phyloP scores from a whole-genome alignment of 352 stramenopile species.

The Phytophthora constricta region DNA sequence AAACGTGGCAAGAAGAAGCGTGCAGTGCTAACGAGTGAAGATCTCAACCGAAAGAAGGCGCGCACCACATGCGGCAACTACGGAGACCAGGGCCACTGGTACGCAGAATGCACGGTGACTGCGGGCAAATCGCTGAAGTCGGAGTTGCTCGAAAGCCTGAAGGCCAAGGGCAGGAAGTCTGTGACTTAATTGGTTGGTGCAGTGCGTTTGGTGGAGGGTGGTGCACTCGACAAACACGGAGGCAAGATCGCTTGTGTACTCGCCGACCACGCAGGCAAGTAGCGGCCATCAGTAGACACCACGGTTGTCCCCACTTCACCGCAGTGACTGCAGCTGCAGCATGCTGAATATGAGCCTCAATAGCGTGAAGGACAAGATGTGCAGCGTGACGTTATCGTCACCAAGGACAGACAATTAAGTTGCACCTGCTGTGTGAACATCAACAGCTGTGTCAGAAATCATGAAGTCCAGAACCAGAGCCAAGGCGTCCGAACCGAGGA shows the following conservation, averaged over 20 bases:
- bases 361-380: too few relatives aligned
- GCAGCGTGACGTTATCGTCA: too few relatives aligned
- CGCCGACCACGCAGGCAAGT: neutral
- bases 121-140: neutral
- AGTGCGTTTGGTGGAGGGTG: neutral
- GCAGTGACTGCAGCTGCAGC: too few relatives aligned
- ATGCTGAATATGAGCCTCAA: too few relatives aligned
- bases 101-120: neutral
- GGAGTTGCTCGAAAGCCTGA: neutral
- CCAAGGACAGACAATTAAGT: too few relatives aligned
- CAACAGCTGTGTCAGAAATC: too few relatives aligned
- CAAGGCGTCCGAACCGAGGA: too few relatives aligned
- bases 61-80: neutral
- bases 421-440: too few relatives aligned
- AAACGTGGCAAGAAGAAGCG: neutral
- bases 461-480: too few relatives aligned
- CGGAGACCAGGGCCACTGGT: neutral
- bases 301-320: too few relatives aligned
- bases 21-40: neutral
- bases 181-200: neutral
- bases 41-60: neutral
- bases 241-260: neutral
- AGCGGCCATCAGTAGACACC: neutral
- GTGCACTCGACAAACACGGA: neutral
- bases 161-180: neutral